Conservation (phyloP, 164 flowering plant genomes). For the Dillenia turbinata region DNA sequence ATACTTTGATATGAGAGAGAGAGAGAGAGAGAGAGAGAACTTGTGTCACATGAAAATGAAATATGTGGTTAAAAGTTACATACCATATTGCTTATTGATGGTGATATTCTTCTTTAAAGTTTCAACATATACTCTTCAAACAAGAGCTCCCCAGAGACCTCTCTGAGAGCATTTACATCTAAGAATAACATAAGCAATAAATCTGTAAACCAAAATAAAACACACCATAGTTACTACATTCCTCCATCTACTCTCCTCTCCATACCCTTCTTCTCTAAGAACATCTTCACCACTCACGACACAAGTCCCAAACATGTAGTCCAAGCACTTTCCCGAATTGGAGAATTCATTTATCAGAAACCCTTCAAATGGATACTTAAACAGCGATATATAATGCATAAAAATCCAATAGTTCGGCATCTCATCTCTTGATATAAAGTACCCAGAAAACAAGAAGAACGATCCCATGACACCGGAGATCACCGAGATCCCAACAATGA, state of each 20-base stretch:
- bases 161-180: constrained; percentile 67
- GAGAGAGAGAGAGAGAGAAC: too few relatives aligned
- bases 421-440: constrained; percentile 74
- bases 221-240: constrained; percentile 72
- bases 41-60: too few relatives aligned
- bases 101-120: too few relatives aligned
- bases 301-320: constrained; percentile 65
- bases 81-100: too few relatives aligned
- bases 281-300: constrained; percentile 68
- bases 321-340: constrained; percentile 58
- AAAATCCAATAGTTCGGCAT: constrained; percentile 86
- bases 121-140: constrained; percentile 12
- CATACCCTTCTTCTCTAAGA: constrained; percentile 72
- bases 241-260: constrained; percentile 65
- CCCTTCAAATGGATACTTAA: constrained; percentile 97
- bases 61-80: too few relatives aligned
- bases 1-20: too few relatives aligned
- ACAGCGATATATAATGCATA: constrained; percentile 85
- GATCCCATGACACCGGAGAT: constrained; percentile 91
- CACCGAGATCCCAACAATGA: constrained; percentile 89
- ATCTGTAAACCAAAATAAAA: constrained; percentile 79
- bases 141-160: constrained; percentile 20
- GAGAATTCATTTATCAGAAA: constrained; percentile 88
- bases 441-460: constrained; percentile 89
- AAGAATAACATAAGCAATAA: constrained; percentile 78